Conservation (phyloP, 257 asterid species). For the Ophiorrhiza pumila region DNA sequence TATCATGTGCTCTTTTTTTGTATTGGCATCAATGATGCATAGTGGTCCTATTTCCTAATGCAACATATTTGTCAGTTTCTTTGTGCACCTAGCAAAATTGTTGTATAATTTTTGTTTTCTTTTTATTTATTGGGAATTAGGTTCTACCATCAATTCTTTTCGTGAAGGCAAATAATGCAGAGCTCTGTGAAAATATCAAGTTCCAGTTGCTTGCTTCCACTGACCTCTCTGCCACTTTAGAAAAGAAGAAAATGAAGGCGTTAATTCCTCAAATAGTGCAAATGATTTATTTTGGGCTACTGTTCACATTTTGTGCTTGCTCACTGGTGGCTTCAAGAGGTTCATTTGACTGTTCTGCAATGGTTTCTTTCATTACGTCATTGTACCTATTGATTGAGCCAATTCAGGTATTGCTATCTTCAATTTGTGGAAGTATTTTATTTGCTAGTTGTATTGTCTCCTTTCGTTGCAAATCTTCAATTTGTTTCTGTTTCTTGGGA, state of each 20-base stretch:
- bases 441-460: slow-evolving; percentile 1
- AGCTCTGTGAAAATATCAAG: slow-evolving; percentile 59
- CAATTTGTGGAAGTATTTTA: neutral
- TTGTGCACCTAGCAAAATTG: slow-evolving; percentile 9
- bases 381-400: slow-evolving; percentile 79
- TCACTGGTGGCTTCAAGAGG: slow-evolving; percentile 59
- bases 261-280: slow-evolving; percentile 84
- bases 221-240: slow-evolving; percentile 56
- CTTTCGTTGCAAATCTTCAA: neutral
- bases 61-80: neutral
- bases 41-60: neutral
- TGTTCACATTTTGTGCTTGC: slow-evolving; percentile 53
- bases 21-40: neutral
- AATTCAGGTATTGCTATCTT: slow-evolving; percentile 57
- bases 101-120: slow-evolving; percentile 1
- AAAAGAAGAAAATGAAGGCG: slow-evolving; percentile 79
- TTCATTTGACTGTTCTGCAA: slow-evolving; percentile 47
- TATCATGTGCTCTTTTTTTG: neutral
- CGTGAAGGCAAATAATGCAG: slow-evolving; percentile 86
- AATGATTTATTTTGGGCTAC: slow-evolving; percentile 53
- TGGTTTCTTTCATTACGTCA: slow-evolving; percentile 72
- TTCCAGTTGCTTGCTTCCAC: slow-evolving; percentile 70
- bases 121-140: slow-evolving; percentile 34
- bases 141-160: slow-evolving; percentile 81
- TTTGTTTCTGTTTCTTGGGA: neutral